phyloP scores from a whole-genome alignment of 768 basidiomycete species.

The Fistulinella prunicolor region DNA sequence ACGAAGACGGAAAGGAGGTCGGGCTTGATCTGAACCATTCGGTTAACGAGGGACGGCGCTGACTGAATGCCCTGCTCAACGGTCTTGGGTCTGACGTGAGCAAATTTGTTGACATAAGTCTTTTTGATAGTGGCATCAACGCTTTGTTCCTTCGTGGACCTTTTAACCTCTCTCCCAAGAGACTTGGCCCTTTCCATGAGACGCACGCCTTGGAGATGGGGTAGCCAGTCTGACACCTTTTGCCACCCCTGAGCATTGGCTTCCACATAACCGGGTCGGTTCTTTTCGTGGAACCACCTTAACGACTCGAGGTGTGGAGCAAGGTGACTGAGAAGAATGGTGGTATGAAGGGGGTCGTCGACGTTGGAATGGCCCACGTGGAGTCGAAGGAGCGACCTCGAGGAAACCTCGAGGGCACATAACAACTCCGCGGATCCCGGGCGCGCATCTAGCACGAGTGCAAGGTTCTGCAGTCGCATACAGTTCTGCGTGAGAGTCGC shows the following conservation, averaged over 20 bases:
- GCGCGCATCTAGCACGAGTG: slow-evolving; percentile 60
- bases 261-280: slow-evolving; percentile 66
- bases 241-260: slow-evolving; percentile 69
- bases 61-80: slow-evolving; percentile 38
- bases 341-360: slow-evolving; percentile 62
- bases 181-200: slow-evolving; percentile 54
- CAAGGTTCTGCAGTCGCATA: slow-evolving; percentile 59
- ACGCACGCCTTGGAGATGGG: slow-evolving; percentile 69
- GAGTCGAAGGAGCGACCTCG: slow-evolving; percentile 63
- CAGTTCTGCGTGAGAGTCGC: slow-evolving; percentile 57
- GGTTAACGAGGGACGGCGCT: slow-evolving; percentile 35
- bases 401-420: slow-evolving; percentile 47
- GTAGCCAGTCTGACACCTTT: slow-evolving; percentile 61
- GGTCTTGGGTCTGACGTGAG: slow-evolving; percentile 40
- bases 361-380: slow-evolving; percentile 77
- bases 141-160: slow-evolving; percentile 36
- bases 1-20: slow-evolving; percentile 40
- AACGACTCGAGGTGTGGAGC: slow-evolving; percentile 67
- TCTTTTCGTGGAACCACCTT: slow-evolving; percentile 79
- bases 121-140: slow-evolving; percentile 53
- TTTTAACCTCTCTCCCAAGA: slow-evolving; percentile 16
- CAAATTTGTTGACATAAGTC: slow-evolving; percentile 37
- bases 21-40: slow-evolving; percentile 40
- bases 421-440: slow-evolving; percentile 46
- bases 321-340: slow-evolving; percentile 74